Percentiles rank a stretch among this genome's conserved stretches.
Conservation (phyloP, 179 eudicot genomes). For the Corrigiola litoralis region DNA sequence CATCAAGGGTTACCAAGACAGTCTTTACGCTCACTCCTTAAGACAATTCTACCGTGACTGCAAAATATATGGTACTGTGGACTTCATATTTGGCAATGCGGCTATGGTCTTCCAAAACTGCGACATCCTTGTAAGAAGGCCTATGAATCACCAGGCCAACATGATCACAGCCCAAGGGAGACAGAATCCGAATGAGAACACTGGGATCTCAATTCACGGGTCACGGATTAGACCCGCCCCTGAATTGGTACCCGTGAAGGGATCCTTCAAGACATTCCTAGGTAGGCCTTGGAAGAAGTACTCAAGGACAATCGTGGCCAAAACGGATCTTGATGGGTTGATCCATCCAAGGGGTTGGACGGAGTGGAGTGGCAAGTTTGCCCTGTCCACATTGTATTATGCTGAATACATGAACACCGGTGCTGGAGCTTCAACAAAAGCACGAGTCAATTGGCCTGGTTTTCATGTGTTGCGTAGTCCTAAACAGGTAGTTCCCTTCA, state of each 20-base stretch:
- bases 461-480: constrained; percentile 46
- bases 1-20: constrained; percentile 70
- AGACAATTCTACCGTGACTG: constrained; percentile 69
- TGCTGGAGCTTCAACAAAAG: constrained; percentile 9
- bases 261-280: constrained; percentile 30
- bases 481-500: constrained; percentile 35
- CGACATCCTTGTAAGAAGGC: constrained; percentile 45
- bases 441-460: constrained; percentile 54
- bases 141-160: constrained; percentile 44
- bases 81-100: constrained; percentile 69
- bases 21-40: constrained; percentile 39
- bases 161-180: constrained; percentile 60
- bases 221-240: constrained; percentile 36
- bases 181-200: constrained; percentile 33
- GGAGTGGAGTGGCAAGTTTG: constrained; percentile 25
- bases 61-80: constrained; percentile 55
- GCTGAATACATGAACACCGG: constrained; percentile 35
- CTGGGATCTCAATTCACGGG: constrained; percentile 49
- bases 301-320: constrained; percentile 25
- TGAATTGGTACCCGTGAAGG: constrained; percentile 23
- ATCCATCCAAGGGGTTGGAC: constrained; percentile 37
- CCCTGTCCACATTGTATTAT: constrained; percentile 29
- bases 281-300: constrained; percentile 40
- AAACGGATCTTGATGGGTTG: constrained; percentile 25
- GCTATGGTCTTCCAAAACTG: constrained; percentile 59